A percentile compares a stretch with the other conserved stretches of the same genome.
These are phyloP conservation scores for Hemisphaericaspora xylofermentans DNA, from an alignment of 1,139 yeast species.

Conservation along the genomic window DNA sequence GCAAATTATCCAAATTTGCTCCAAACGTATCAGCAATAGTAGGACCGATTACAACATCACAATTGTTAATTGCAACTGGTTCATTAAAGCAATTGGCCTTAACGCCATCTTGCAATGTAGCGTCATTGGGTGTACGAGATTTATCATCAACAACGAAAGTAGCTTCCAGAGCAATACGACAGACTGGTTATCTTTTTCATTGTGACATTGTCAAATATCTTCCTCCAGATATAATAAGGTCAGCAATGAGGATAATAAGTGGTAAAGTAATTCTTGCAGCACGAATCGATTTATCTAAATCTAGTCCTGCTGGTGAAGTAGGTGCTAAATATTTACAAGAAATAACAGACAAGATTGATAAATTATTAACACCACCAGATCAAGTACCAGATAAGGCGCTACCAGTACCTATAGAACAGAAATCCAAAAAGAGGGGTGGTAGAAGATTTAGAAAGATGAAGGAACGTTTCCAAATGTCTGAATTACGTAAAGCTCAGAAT, in stretches of 20 bases:
- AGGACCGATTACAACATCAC: conserved; percentile 75
- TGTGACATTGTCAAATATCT: conserved; percentile 52
- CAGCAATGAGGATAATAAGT: conserved; percentile 76
- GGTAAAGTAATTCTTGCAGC: conserved; percentile 85
- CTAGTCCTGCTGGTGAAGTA: conserved; percentile 48
- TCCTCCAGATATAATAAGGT: conserved; percentile 60
- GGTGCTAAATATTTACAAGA: conserved; percentile 65
- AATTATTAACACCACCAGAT: conserved; percentile 77
- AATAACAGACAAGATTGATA: conserved; percentile 62
- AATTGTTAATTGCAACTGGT: conserved; percentile 67
- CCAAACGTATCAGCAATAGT: conserved; percentile 78
- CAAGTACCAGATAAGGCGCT: conserved; percentile 68
- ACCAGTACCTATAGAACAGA: conserved; percentile 77
- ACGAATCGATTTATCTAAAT: conserved; percentile 61
- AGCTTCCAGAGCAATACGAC: conserved; percentile 42
- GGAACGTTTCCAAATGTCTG: conserved; percentile 79
- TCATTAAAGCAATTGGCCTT: conserved; percentile 67
- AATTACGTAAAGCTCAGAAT: conserved; percentile 79
- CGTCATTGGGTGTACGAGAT: conserved; percentile 71
- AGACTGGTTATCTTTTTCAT: conserved; percentile 63
- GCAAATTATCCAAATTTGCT: conserved; percentile 59
- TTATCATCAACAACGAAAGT: conserved; percentile 34
- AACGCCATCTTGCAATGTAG: conserved; percentile 81
- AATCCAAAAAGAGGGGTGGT: conserved; percentile 87
- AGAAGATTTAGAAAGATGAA: conserved; percentile 73